Evolutionary conservation across 257 asterid genomes (phyloP).

Genomic region (Solanum lycopersicoides): DNA sequence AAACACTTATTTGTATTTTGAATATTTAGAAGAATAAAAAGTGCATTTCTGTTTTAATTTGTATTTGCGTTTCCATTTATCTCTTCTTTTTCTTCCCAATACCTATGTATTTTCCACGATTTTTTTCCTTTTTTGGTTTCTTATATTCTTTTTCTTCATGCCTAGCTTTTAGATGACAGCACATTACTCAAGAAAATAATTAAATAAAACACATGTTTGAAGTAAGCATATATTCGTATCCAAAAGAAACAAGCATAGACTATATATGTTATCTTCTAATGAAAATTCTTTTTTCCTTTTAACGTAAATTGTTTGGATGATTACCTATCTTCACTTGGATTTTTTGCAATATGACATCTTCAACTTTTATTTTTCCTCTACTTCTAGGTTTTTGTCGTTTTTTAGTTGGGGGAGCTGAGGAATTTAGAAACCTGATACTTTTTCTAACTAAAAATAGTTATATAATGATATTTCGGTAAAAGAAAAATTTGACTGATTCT

Average conservation of each 20-base stretch:
- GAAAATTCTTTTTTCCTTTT: background rate
- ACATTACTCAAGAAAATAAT: background rate
- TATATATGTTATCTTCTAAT: background rate
- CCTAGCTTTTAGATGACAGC: background rate
- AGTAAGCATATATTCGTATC: background rate
- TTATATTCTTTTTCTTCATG: background rate
- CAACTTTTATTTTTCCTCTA: background rate
- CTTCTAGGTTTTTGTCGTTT: background rate
- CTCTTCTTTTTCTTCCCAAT: background rate
- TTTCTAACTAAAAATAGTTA: background rate
- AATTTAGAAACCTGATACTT: background rate
- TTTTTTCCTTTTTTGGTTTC: background rate
- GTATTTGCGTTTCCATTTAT: background rate
- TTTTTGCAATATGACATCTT: background rate
- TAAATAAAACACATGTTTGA: background rate
- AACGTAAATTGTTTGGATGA: background rate
- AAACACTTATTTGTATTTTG: constrained; percentile 13
- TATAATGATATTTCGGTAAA: background rate
- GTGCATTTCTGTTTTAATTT: constrained; percentile 19
- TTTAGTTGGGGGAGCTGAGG: background rate
- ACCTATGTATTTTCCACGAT: background rate
- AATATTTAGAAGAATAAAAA: constrained; percentile 9
- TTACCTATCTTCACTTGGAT: background rate
- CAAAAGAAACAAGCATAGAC: background rate
- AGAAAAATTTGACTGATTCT: background rate